Base-by-base conservation (phyloP, 2,329 filamentous ascomycete species). In the Paecilomyces formosus region DNA sequence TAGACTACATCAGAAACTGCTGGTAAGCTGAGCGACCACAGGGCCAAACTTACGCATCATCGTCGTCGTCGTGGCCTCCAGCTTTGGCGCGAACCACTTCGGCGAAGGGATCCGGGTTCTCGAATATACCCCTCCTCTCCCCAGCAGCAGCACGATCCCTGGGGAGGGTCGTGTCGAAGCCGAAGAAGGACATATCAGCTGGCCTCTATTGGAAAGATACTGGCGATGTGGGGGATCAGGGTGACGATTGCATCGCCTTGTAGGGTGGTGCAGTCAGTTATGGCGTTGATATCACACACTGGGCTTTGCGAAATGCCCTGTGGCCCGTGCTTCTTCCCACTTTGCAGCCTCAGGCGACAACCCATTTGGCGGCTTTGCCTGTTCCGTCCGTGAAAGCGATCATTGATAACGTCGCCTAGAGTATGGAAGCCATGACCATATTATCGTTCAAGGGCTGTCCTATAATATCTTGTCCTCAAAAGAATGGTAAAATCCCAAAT, bases 101-200 rank as follows among this genome's bases (percentile, higher is more conserved):
- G 64, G 90, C 91, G 75, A 97, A 97, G 45, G 93, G 91, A 75
- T 99, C 92, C 66, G 89, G 83, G 61, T 92, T 88, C 67, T 91
- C 87, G 77, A 97, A 97, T 70, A 79, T 77, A 52, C 77, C 77
- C 67, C 92, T 91, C 56, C 88, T 85, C 39, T 87, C 88, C 57
- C 82, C 80, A 66, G 81, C 77, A 66, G 89, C 85, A 71, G 92
- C 88, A 65, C 84, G 79, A 73, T 87, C 84, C 70, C 81, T 78
- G 55, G 85, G 85, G 30, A 87, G 83, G 62, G 81, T 82, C 58
- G 88, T 81, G 72, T 95, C 88, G 76, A 95, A 92, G 65, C 90
- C 90, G 76, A 96, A 96, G 81, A 96, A 96, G 33, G 92, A 92
- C 92, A 96, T 94, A 65, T 68, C 68, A 65, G 64, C 63, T 59